These are phyloP conservation scores for Aureobasidium pullulans DNA, from an alignment of 2,329 filamentous ascomycete genomes.

Conservation along the genomic window DNA sequence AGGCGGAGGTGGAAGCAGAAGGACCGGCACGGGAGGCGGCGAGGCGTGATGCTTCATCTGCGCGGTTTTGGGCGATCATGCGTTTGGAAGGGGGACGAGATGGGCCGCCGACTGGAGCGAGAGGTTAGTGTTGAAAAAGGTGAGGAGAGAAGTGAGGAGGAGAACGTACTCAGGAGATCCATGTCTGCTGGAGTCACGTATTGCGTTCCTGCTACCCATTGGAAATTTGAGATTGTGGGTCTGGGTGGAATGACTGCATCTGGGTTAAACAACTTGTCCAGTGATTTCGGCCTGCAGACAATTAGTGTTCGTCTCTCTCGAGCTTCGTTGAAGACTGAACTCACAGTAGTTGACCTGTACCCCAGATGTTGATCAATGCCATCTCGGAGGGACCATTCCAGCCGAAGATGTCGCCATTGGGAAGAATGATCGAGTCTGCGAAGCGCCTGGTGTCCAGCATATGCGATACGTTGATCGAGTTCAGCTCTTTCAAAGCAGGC, in stretches of 20 bases:
- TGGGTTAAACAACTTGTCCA: slow-evolving; percentile 76
- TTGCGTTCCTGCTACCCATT: slow-evolving; percentile 95
- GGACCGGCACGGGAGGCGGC: slow-evolving; percentile 22
- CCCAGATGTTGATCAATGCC: slow-evolving; percentile 77
- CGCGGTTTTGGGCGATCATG: slow-evolving; percentile 72
- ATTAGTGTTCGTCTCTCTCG: slow-evolving; percentile 16
- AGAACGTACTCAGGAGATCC: slow-evolving; percentile 58
- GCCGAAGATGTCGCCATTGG: slow-evolving; percentile 73
- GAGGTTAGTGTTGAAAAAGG: background rate
- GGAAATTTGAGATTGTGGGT: slow-evolving; percentile 88
- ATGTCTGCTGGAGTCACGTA: slow-evolving; percentile 81
- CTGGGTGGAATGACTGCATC: slow-evolving; percentile 65
- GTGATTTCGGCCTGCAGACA: slow-evolving; percentile 27
- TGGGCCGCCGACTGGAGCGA: slow-evolving; percentile 59
- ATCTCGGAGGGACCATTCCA: slow-evolving; percentile 88
- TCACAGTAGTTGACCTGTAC: slow-evolving; percentile 55
- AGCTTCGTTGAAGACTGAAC: slow-evolving; percentile 35
- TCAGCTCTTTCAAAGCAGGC: slow-evolving; percentile 82
- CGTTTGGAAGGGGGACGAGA: slow-evolving; percentile 82
- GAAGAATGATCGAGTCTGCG: slow-evolving; percentile 61
- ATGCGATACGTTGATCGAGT: slow-evolving; percentile 53
- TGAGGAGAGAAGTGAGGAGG: slow-evolving; percentile 26
- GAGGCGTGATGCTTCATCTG: slow-evolving; percentile 55
- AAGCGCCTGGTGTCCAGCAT: slow-evolving; percentile 70
- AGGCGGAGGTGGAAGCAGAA: slow-evolving; percentile 27